phyloP scores from a whole-genome alignment of 345 rosid species.

The Salix udensis region DNA sequence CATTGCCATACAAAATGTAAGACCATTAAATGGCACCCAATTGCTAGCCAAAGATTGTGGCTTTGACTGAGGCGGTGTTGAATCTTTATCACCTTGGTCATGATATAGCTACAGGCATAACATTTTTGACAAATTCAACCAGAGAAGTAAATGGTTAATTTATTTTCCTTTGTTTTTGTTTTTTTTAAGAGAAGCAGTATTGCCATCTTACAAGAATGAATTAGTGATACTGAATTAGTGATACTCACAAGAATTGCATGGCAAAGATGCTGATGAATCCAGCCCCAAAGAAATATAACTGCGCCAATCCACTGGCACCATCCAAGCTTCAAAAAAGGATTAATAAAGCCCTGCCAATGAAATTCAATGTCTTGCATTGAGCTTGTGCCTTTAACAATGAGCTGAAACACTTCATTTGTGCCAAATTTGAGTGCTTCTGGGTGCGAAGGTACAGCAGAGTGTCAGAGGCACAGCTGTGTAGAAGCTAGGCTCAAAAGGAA shows the following conservation, averaged over 20 bases:
- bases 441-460: slow-evolving; percentile 42
- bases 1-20: too few species aligned
- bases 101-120: neutral
- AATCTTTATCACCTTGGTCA: neutral
- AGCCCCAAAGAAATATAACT: slow-evolving; percentile 61
- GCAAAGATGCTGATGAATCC: slow-evolving; percentile 62
- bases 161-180: too few species aligned
- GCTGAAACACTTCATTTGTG: slow-evolving; percentile 35
- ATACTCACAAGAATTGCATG: slow-evolving; percentile 60
- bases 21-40: too few species aligned
- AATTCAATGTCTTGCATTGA: slow-evolving; percentile 29
- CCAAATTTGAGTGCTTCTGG: slow-evolving; percentile 45
- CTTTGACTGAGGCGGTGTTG: too few species aligned
- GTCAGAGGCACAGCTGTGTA: slow-evolving; percentile 57
- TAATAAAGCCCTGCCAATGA: slow-evolving; percentile 35
- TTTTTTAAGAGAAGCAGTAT: neutral
- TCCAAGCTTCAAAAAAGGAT: slow-evolving; percentile 49
- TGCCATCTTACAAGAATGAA: neutral
- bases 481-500: slow-evolving; percentile 42
- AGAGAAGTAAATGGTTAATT: neutral
- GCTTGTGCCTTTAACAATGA: slow-evolving; percentile 40
- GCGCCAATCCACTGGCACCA: slow-evolving; percentile 60
- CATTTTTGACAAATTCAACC: neutral
- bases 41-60: too few species aligned
- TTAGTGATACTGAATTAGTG: neutral